These are phyloP conservation scores for Coriolopsis trogii DNA, from an alignment of 1,284 basidiomycete species.

Conservation along the genomic window DNA sequence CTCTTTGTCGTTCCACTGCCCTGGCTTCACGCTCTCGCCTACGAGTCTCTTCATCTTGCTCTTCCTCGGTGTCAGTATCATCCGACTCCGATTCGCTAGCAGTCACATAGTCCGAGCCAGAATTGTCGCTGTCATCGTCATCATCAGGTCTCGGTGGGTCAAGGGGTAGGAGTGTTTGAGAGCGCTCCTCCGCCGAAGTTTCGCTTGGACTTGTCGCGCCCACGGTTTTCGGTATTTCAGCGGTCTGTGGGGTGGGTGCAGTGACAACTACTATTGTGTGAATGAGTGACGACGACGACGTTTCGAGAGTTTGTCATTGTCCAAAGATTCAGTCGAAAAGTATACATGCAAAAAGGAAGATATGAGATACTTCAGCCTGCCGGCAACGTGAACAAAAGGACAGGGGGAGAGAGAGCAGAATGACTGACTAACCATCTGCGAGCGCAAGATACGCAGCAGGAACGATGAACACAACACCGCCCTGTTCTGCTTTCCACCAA, in stretches of 20 bases:
- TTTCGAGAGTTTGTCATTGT: constrained; percentile 24
- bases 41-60: constrained; percentile 47
- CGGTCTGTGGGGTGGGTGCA: not conserved
- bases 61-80: constrained; percentile 42
- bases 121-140: constrained; percentile 32
- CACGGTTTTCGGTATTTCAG: not conserved
- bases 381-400: constrained; percentile 59
- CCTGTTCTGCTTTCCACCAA: constrained; percentile 94
- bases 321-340: constrained; percentile 33
- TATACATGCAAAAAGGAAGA: constrained; percentile 51
- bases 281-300: too few species aligned
- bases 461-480: constrained; percentile 83
- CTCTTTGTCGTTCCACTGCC: constrained; percentile 77
- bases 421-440: constrained; percentile 79
- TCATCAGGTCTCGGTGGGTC: constrained; percentile 16
- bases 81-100: constrained; percentile 56
- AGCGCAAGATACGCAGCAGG: constrained; percentile 88
- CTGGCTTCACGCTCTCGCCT: constrained; percentile 63
- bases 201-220: constrained; percentile 1
- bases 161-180: not conserved
- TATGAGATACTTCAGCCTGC: constrained; percentile 73
- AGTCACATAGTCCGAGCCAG: constrained; percentile 51
- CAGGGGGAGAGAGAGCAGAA: constrained; percentile 42
- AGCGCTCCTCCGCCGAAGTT: not conserved
- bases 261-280: constrained; percentile 9